phyloP scores from a whole-genome alignment of 805 yeast genomes.

The Osmozyma mogii region DNA sequence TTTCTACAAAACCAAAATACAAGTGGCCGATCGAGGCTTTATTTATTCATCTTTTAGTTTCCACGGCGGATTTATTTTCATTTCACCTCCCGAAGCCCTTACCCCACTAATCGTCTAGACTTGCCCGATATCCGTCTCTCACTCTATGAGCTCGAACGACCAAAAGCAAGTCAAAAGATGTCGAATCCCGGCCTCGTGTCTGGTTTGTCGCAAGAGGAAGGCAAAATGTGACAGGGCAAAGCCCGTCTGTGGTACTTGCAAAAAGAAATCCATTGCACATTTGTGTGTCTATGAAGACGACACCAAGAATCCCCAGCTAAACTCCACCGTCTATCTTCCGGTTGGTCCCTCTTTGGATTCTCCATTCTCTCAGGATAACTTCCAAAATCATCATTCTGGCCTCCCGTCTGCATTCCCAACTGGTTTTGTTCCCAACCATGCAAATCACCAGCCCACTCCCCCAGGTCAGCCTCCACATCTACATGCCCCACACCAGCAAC shows the following conservation, averaged over 20 bases:
- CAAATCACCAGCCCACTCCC: slow-evolving; percentile 4
- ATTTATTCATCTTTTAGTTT: too few relatives aligned
- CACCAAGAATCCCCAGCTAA: background rate
- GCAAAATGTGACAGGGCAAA: slow-evolving; percentile 34
- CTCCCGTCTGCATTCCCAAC: slow-evolving; percentile 1
- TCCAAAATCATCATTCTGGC: too few relatives aligned
- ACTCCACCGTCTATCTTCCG: slow-evolving; percentile 7
- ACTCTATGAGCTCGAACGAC: slow-evolving; percentile 17
- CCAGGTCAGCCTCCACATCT: slow-evolving; percentile 2
- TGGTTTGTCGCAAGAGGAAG: slow-evolving; percentile 37
- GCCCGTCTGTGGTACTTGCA: slow-evolving; percentile 38
- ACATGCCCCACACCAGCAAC: slow-evolving; percentile 3
- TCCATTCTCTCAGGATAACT: slow-evolving; percentile 4
- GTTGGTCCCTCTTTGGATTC: background rate
- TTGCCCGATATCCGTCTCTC: too few relatives aligned
- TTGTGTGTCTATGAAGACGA: slow-evolving; percentile 29
- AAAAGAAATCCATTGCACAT: slow-evolving; percentile 36
- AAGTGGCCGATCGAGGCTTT: too few relatives aligned
- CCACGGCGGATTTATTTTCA: background rate
- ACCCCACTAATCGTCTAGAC: too few relatives aligned
- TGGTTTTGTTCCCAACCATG: background rate
- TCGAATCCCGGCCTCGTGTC: slow-evolving; percentile 36
- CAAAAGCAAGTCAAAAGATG: slow-evolving; percentile 31
- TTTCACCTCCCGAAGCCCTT: slow-evolving; percentile 1
- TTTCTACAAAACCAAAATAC: too few relatives aligned